Evolutionary conservation across 306 rosid species (phyloP).

Genomic region (Lupinus albus): DNA sequence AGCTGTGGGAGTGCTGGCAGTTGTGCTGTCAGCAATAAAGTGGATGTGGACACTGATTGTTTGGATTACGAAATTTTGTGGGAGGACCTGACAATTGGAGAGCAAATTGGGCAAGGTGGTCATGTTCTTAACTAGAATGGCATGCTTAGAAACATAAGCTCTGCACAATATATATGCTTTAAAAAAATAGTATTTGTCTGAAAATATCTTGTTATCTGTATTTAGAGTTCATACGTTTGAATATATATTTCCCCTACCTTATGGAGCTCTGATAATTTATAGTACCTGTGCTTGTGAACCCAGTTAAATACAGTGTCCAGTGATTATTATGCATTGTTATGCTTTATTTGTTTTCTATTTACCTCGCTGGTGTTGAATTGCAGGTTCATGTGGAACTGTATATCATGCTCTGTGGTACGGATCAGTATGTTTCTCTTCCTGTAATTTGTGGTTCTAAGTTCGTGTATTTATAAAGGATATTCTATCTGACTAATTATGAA

Average conservation of each 20-base stretch:
- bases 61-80: conserved; percentile 95
- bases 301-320: conserved; percentile 3
- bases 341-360: conserved; percentile 31
- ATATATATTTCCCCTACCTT: conserved; percentile 9
- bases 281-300: conserved; percentile 1
- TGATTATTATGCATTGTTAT: conserved; percentile 33
- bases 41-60: conserved; percentile 79
- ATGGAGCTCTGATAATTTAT: conserved; percentile 14
- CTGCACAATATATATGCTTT: conserved; percentile 17
- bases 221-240: conserved; percentile 12
- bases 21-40: conserved; percentile 65
- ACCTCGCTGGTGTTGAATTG: conserved; percentile 46
- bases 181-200: neutral
- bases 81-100: conserved; percentile 95
- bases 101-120: conserved; percentile 95
- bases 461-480: conserved; percentile 18
- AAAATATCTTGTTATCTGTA: neutral
- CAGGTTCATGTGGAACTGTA: conserved; percentile 99
- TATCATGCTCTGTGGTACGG: conserved; percentile 99
- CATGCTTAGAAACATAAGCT: conserved; percentile 35
- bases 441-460: conserved; percentile 40
- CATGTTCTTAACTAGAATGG: conserved; percentile 26
- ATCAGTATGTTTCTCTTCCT: conserved; percentile 88
- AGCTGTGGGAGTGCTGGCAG: conserved; percentile 94
- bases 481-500: conserved; percentile 6